Percentiles rank a stretch among this genome's conserved stretches.
Evolutionary conservation across 306 rosid genomes (phyloP).

Genomic region (Neltuma alba): DNA sequence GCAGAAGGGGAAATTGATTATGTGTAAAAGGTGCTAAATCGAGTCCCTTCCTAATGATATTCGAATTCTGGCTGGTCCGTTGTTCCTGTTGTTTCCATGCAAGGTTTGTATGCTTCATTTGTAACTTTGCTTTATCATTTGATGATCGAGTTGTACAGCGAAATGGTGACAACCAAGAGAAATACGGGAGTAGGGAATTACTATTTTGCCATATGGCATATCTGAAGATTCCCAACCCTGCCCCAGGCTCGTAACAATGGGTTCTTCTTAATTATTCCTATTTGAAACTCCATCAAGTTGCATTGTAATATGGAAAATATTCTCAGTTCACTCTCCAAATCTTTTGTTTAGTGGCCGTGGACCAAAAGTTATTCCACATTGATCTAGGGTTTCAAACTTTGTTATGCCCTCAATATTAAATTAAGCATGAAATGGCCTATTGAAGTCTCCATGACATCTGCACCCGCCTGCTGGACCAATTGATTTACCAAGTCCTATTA

Average conservation of each 20-base stretch:
- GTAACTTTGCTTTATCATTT: conserved; percentile 31
- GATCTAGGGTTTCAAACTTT: neutral
- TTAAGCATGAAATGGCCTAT: neutral
- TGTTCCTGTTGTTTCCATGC: conserved; percentile 86
- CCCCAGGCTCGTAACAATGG: neutral
- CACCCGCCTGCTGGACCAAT: neutral
- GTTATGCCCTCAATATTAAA: neutral
- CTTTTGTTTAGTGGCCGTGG: neutral
- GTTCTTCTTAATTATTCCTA: neutral
- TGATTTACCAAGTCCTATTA: neutral
- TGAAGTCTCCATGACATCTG: neutral
- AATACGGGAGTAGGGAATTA: conserved; percentile 11
- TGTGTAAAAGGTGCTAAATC: conserved; percentile 86
- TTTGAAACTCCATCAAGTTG: neutral
- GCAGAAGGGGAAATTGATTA: conserved; percentile 87
- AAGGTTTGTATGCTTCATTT: conserved; percentile 61
- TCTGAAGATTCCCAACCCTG: neutral
- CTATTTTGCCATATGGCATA: conserved; percentile 6
- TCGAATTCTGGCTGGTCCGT: conserved; percentile 86
- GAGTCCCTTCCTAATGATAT: conserved; percentile 83
- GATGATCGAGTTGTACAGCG: conserved; percentile 19
- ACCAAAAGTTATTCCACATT: neutral
- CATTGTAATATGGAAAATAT: no score
- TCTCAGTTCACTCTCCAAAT: neutral
- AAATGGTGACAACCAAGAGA: conserved; percentile 29